phyloP scores from a whole-genome alignment of 768 basidiomycete species.

The Amanita inopinata region DNA sequence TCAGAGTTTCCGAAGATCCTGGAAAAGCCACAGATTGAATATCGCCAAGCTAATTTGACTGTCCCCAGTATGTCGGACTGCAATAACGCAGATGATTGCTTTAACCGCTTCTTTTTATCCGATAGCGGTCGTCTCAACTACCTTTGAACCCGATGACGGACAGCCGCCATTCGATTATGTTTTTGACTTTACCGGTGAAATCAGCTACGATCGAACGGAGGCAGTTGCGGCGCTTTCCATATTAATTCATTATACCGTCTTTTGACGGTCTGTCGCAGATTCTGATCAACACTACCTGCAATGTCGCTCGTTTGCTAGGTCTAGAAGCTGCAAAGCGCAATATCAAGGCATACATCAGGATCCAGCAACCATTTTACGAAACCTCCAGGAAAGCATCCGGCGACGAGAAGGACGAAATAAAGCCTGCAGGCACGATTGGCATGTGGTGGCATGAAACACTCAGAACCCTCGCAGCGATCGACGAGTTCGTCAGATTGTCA shows the following conservation, averaged over 20 bases:
- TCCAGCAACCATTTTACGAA: conserved; percentile 74
- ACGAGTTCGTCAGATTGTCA: conserved; percentile 37
- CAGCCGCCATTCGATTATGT: conserved; percentile 66
- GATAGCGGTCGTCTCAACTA: conserved; percentile 55
- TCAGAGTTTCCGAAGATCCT: conserved; percentile 63
- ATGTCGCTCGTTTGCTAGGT: conserved; percentile 57
- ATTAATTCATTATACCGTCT: conserved; percentile 7
- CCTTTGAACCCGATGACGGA: conserved; percentile 66
- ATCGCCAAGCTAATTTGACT: conserved; percentile 75
- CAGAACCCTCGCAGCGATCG: conserved; percentile 62
- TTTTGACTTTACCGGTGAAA: conserved; percentile 80
- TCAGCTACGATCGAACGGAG: conserved; percentile 66
- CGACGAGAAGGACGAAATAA: conserved; percentile 65
- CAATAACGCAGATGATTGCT: conserved; percentile 12
- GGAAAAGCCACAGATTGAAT: conserved; percentile 63
- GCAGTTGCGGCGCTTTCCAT: conserved; percentile 35
- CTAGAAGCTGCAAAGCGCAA: conserved; percentile 72
- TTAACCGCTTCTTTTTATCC: conserved; percentile 6
- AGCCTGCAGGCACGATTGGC: conserved; percentile 61
- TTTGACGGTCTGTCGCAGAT: conserved; percentile 34
- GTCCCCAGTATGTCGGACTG: conserved; percentile 42
- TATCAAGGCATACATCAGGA: conserved; percentile 69
- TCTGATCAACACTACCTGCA: conserved; percentile 67
- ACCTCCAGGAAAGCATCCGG: conserved; percentile 54
- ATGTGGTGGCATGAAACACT: conserved; percentile 88